Evolutionary conservation across 176 grass and related monocot genomes (phyloP), one percentile per base, ranked within the genome.

Genomic region (Elaeis guineensis): DNA sequence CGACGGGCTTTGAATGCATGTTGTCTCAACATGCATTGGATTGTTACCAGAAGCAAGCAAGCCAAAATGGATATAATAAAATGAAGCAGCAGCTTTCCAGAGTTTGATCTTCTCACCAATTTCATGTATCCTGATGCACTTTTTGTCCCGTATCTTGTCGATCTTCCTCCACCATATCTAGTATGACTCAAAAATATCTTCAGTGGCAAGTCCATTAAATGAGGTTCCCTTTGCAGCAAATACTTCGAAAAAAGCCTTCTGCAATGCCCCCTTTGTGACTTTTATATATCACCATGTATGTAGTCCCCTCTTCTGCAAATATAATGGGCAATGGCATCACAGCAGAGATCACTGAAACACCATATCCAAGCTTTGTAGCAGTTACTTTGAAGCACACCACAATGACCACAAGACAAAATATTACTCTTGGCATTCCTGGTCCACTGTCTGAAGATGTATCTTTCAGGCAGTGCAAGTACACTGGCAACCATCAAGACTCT

Each of bases 341-440:
- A 72, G 63, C 70, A 79, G n/a, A 87, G 65, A 82, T 87, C 79
- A 78, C 82, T 71, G 53, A 63, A 73, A 5, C 78, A 49, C 79
- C 70, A 78, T 54, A 30, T 55, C 64, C 67, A 64, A 35, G 64
- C 16, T 49, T 57, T 68, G 52, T 57, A 50, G 25, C 24, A 54
- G 48, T 64, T 80, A 69, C 19, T 53, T 16, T 60, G 56, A 59
- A 62, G 50, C 57, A 39, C 25, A 67, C n/a, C 16, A 16, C 19
- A 51, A 55, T 14, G n/a, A 23, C 55, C 24, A 55, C 7, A 29
- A 63, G 63, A 64, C 12, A 78, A 66, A n/a, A n/a, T n/a, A 20
- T 57, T 21, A 26, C 48, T 73, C 72, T 79, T 79, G 54, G 71
- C 79, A 55, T 72, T 79, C 71, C 49, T 75, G 57, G 78, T 70